Conservation (phyloP, 1,284 basidiomycete genomes). For the Moniliella sp. region DNA sequence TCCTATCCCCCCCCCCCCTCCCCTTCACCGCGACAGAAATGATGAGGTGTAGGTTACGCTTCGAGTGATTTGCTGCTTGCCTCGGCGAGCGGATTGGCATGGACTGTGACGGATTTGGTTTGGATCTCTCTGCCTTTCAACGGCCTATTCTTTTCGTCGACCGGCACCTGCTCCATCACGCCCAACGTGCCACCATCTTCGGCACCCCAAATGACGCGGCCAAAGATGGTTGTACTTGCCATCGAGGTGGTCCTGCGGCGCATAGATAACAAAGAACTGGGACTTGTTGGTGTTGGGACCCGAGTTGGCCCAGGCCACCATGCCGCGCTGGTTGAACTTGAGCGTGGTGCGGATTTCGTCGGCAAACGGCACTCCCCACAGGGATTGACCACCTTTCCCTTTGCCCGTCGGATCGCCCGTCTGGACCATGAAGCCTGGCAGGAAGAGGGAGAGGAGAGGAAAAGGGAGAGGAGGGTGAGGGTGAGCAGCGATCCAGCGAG, state of each 20-base stretch:
- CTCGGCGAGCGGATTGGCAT: constrained; percentile 83
- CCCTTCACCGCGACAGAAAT: too few species aligned
- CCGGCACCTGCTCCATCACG: constrained; percentile 52
- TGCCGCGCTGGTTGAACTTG: constrained; percentile 79
- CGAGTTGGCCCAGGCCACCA: constrained; percentile 90
- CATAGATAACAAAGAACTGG: constrained; percentile 29
- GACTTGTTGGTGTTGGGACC: constrained; percentile 71
- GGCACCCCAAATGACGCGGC: constrained; percentile 26
- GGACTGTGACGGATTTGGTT: constrained; percentile 62
- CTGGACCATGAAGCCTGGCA: constrained; percentile 77
- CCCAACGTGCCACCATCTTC: constrained; percentile 20
- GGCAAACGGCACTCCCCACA: constrained; percentile 64
- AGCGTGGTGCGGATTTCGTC: constrained; percentile 78
- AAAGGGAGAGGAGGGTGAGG: not conserved
- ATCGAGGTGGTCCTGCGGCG: constrained; percentile 22
- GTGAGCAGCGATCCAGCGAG: too few species aligned
- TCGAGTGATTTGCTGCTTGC: too few species aligned
- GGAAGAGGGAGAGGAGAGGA: not conserved
- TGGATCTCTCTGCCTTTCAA: constrained; percentile 51
- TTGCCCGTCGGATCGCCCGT: constrained; percentile 35
- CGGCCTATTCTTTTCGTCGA: constrained; percentile 72
- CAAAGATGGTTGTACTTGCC: constrained; percentile 28
- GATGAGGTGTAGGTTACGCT: too few species aligned
- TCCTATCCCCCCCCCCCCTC: too few species aligned
- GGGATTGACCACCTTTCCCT: constrained; percentile 52